Evolutionary conservation across 1,284 basidiomycete species (phyloP), one percentile per base, ranked within the genome.

Genomic region (Ceratobasidium sp.): DNA sequence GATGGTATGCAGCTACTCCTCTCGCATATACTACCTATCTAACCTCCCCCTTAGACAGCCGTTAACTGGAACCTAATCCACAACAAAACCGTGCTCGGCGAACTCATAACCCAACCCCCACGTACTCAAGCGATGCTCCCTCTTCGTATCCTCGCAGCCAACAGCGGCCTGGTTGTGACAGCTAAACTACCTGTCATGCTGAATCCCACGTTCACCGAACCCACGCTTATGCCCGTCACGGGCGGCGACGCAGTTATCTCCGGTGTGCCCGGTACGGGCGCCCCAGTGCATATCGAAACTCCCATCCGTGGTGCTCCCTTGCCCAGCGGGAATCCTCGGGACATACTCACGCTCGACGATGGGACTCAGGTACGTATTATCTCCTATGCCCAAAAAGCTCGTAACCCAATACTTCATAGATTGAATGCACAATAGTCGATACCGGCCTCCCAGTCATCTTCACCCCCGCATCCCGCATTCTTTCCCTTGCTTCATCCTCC

Each of bases 381-480:
- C 24, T 8, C n/a, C n/a, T n/a, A 65, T n/a, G n/a, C n/a, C n/a
- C n/a, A 33, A 31, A 50, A n/a, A n/a, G n/a, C 36, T 41, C 31
- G 22, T 27, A 5, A 31, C 6, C 31, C 6, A 5, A 36, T 17
- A 31, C 31, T 15, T n/a, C 14, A 31, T 14, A 76, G 75, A 60
- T 76, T 19, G 65, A 67, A 44, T 73, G 69, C 33, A 54, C 75
- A 31, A 73, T 76, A 19, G 53, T 76, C 19, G 75, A 76, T 47
- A 72, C 75, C 15, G 75, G 75, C 36, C 75, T 82, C 11, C 81
- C 82, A 2, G 78, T 82, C 59, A 69, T 75, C 19, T 66, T 81
- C 17, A 80, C 78, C 24, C 74, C 78, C 2, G 53, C 78, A 36
- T 80, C 80, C 17, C 78, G 81, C 27, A 33, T 82, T 24, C 74